These are phyloP conservation scores for Nakaseomyces kungkrabaensis DNA, from an alignment of 1,139 yeast genomes.

Conservation along the genomic window DNA sequence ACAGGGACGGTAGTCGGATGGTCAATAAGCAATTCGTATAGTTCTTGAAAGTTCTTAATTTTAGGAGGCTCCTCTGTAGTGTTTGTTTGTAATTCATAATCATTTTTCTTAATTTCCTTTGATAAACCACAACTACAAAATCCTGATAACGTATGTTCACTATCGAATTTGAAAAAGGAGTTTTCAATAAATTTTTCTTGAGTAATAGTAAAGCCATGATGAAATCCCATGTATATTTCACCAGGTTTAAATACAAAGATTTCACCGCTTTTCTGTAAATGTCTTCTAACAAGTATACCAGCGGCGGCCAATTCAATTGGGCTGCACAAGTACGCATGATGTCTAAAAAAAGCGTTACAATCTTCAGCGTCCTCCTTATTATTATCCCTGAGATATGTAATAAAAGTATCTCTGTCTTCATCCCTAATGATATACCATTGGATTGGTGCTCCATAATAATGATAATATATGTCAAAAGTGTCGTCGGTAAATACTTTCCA, in stretches of 20 bases:
- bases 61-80: not conserved
- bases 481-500: slow-evolving; percentile 15
- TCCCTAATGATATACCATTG: not conserved
- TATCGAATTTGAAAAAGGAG: not conserved
- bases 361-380: not conserved
- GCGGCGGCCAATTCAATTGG: not conserved
- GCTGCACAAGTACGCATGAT: not conserved
- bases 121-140: not conserved
- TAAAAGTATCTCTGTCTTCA: not conserved
- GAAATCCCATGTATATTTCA: not conserved
- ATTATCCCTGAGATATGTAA: not conserved
- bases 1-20: not conserved
- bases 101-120: not conserved
- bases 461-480: slow-evolving; percentile 11
- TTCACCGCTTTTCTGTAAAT: not conserved
- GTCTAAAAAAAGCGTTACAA: not conserved
- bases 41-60: not conserved
- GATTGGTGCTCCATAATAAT: not conserved
- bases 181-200: not conserved
- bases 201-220: not conserved
- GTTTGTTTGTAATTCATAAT: not conserved
- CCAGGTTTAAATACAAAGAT: not conserved
- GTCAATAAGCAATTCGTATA: not conserved
- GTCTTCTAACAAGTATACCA: not conserved
- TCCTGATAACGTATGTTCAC: not conserved